Percentiles rank a stretch among this genome's conserved stretches.
Conservation (phyloP, 495 filamentous ascomycete species). For the Penicillium lividum region DNA sequence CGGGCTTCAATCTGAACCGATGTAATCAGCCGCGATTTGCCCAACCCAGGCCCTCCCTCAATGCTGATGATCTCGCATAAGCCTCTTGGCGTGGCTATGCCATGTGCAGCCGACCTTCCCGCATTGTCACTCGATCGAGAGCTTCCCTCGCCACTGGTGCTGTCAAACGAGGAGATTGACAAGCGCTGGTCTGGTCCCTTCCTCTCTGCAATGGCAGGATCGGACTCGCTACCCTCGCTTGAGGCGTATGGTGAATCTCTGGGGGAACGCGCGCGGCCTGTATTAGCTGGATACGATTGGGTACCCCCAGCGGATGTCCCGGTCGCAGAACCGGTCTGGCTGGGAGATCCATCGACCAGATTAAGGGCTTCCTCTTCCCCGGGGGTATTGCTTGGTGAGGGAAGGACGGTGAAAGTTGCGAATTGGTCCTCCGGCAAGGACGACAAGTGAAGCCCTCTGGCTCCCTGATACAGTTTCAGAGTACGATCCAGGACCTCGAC, state of each 20-base stretch:
- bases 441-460: constrained; percentile 42
- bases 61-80: constrained; percentile 68
- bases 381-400: background rate
- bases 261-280: background rate
- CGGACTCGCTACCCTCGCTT: background rate
- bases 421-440: constrained; percentile 21
- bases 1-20: constrained; percentile 56
- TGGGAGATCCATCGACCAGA: background rate
- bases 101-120: background rate
- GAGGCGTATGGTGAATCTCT: background rate
- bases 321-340: background rate
- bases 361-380: background rate
- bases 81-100: constrained; percentile 59
- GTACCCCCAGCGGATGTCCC: background rate
- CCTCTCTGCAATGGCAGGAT: background rate
- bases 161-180: background rate
- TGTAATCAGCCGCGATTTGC: constrained; percentile 70
- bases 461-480: constrained; percentile 35
- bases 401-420: constrained; percentile 1
- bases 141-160: background rate
- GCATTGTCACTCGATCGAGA: background rate
- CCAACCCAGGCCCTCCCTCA: constrained; percentile 63
- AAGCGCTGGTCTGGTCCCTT: background rate
- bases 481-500: constrained; percentile 65
- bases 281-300: background rate